These are phyloP conservation scores for Groenewaldozyma tartarivorans DNA, from an alignment of 805 yeast genomes.

Conservation along the genomic window DNA sequence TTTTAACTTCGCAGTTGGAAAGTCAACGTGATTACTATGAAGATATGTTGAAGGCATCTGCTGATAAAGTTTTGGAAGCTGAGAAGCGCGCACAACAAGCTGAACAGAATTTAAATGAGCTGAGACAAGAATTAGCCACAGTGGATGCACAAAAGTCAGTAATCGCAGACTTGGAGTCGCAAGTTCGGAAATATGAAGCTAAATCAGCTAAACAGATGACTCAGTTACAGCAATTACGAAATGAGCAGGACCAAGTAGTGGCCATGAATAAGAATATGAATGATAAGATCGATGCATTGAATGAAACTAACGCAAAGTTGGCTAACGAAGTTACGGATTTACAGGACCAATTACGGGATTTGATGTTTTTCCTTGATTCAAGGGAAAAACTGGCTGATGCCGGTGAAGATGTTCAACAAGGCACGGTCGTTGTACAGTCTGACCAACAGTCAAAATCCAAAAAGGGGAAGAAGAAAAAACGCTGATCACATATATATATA, in stretches of 20 bases:
- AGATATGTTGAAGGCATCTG: constrained; percentile 32
- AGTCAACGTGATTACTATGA: constrained; percentile 82
- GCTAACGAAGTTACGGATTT: constrained; percentile 23
- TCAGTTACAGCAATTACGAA: constrained; percentile 23
- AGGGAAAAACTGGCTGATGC: constrained; percentile 65
- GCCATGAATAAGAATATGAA: constrained; percentile 34
- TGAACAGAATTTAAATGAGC: constrained; percentile 14
- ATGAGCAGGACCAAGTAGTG: constrained; percentile 39
- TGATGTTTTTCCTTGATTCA: constrained; percentile 72
- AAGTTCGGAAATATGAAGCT: constrained; percentile 3
- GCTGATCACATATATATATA: not conserved
- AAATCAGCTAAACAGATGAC: constrained; percentile 16
- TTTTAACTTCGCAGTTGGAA: constrained; percentile 70
- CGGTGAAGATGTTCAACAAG: constrained; percentile 63
- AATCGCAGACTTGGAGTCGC: not conserved
- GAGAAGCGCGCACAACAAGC: constrained; percentile 18
- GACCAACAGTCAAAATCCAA: constrained; percentile 1
- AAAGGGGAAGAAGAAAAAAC: not conserved
- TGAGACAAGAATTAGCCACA: constrained; percentile 2
- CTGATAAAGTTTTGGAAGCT: constrained; percentile 21
- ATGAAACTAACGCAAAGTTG: constrained; percentile 12
- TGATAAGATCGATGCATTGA: constrained; percentile 28
- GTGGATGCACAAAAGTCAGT: not conserved
- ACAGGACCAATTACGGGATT: constrained; percentile 38
- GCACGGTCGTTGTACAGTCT: constrained; percentile 28